These are phyloP conservation scores for Kodamaea kakaduensis DNA, from an alignment of 805 yeast genomes.

Conservation along the genomic window DNA sequence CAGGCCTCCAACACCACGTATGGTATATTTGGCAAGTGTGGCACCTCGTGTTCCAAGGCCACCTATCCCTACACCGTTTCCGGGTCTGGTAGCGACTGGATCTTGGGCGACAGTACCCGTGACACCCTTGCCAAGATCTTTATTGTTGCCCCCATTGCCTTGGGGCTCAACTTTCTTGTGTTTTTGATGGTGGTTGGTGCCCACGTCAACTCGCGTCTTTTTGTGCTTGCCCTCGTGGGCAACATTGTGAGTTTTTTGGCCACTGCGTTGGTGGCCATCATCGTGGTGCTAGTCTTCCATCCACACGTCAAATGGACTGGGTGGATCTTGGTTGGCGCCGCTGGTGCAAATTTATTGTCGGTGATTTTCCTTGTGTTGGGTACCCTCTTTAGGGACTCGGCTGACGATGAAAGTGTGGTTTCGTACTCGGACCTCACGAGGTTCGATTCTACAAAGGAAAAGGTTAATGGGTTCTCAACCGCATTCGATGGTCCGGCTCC, in stretches of 20 bases:
- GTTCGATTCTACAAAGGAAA: slow-evolving; percentile 7
- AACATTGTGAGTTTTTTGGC: slow-evolving; percentile 49
- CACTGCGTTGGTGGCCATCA: slow-evolving; percentile 52
- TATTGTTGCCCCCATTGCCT: slow-evolving; percentile 63
- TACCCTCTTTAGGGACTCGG: slow-evolving; percentile 11
- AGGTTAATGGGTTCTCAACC: slow-evolving; percentile 6
- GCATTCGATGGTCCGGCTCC: slow-evolving; percentile 6
- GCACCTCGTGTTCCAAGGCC: slow-evolving; percentile 39
- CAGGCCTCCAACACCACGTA: slow-evolving; percentile 42
- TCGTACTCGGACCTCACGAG: slow-evolving; percentile 5
- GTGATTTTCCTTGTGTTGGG: slow-evolving; percentile 41
- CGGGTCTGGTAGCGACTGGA: slow-evolving; percentile 42
- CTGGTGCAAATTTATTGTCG: slow-evolving; percentile 50
- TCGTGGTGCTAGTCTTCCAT: slow-evolving; percentile 53
- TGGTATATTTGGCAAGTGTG: slow-evolving; percentile 70
- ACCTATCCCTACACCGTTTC: slow-evolving; percentile 38
- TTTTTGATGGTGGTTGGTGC: slow-evolving; percentile 22
- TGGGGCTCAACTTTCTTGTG: slow-evolving; percentile 50
- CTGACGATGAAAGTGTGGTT: slow-evolving; percentile 15
- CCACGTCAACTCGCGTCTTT: slow-evolving; percentile 21
- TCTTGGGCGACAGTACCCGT: slow-evolving; percentile 43
- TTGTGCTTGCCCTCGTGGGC: slow-evolving; percentile 41
- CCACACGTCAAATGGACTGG: slow-evolving; percentile 70
- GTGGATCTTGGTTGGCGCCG: slow-evolving; percentile 68
- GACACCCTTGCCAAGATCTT: slow-evolving; percentile 50